Evolutionary conservation across 805 yeast genomes (phyloP).

Genomic region (Metschnikowia borealis): DNA sequence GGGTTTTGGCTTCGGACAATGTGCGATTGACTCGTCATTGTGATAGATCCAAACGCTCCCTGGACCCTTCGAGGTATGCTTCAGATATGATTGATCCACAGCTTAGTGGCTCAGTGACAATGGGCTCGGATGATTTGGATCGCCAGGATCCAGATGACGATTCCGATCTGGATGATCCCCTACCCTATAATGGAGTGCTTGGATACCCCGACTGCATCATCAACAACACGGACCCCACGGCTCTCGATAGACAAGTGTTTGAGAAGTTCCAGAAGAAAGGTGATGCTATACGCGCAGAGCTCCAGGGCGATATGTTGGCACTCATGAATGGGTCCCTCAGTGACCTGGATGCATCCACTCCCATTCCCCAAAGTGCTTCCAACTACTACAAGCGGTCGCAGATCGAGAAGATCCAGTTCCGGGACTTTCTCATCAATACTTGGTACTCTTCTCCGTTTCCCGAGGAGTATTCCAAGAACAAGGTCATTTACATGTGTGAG

Average conservation of each 20-base stretch:
- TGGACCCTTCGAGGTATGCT: not conserved
- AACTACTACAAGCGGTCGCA: slow-evolving; percentile 31
- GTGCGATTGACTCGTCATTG: not conserved
- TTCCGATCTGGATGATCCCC: slow-evolving; percentile 3
- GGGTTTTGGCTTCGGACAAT: not conserved
- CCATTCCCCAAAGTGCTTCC: slow-evolving; percentile 15
- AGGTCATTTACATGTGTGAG: slow-evolving; percentile 72
- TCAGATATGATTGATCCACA: not conserved
- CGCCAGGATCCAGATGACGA: not conserved
- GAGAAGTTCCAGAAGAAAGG: slow-evolving; percentile 16
- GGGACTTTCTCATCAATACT: slow-evolving; percentile 72
- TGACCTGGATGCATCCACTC: slow-evolving; percentile 15
- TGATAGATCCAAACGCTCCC: not conserved
- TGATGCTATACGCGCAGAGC: slow-evolving; percentile 27
- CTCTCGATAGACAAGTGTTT: slow-evolving; percentile 48
- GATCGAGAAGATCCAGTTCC: slow-evolving; percentile 64
- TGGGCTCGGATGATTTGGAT: not conserved
- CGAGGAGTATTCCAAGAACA: slow-evolving; percentile 65
- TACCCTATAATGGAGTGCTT: slow-evolving; percentile 68
- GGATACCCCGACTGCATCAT: slow-evolving; percentile 57
- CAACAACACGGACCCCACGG: slow-evolving; percentile 55
- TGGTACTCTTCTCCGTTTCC: slow-evolving; percentile 96
- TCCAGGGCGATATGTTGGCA: slow-evolving; percentile 8
- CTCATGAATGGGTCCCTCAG: slow-evolving; percentile 8
- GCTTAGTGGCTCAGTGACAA: not conserved